These are phyloP conservation scores for Naganishia friedmannii DNA, from an alignment of 768 basidiomycete genomes.

Conservation along the genomic window DNA sequence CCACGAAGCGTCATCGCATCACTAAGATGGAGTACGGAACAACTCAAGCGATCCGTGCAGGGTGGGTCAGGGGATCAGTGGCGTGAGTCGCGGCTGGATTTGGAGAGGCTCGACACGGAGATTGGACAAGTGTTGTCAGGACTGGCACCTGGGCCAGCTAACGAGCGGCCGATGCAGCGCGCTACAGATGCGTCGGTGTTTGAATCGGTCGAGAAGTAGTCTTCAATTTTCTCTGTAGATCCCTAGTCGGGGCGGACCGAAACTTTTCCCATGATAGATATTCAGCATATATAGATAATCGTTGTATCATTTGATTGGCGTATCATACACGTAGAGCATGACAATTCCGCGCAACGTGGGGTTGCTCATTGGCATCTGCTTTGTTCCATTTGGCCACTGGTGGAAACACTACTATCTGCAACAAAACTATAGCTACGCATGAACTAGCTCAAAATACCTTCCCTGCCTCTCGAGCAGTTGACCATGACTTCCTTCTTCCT, in stretches of 20 bases:
- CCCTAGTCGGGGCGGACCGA: not conserved
- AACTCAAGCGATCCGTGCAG: conserved; percentile 3
- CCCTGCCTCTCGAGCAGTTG: conserved; percentile 43
- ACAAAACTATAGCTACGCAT: conserved; percentile 33
- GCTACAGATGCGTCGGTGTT: not conserved
- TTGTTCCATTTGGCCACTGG: not conserved
- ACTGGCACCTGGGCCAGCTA: not conserved
- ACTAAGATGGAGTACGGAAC: conserved; percentile 5
- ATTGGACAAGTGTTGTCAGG: not conserved
- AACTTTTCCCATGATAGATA: not conserved
- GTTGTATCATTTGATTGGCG: not conserved
- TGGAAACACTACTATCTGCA: no score
- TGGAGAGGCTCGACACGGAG: not conserved
- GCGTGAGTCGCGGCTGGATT: not conserved
- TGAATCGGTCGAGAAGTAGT: not conserved
- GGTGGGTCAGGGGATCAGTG: not conserved
- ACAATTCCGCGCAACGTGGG: not conserved
- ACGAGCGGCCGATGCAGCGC: not conserved
- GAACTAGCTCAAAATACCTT: conserved; percentile 43
- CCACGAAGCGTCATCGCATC: conserved; percentile 11
- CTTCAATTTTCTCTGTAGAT: no score
- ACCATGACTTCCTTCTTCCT: conserved; percentile 45
- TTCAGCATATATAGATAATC: conserved; percentile 1
- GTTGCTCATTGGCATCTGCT: not conserved
- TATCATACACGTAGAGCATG: not conserved